phyloP scores from a whole-genome alignment of 345 rosid genomes.

The Anastatica hierochuntica region DNA sequence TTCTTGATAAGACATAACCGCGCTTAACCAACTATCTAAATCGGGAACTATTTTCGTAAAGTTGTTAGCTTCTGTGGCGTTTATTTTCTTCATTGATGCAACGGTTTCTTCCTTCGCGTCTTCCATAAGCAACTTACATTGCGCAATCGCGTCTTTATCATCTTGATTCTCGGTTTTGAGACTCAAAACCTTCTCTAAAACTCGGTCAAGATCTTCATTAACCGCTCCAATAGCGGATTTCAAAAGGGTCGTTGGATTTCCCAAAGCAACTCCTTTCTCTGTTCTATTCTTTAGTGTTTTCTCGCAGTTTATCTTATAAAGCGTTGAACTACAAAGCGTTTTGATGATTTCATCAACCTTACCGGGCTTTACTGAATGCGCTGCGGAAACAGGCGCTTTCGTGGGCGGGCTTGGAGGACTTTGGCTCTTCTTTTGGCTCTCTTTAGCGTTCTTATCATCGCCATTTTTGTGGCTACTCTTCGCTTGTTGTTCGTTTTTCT shows the following conservation, averaged over 20 bases:
- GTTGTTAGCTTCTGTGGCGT: conserved; percentile 11
- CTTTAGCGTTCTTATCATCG: neutral
- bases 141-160: conserved; percentile 49
- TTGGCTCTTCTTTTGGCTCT: conserved; percentile 1
- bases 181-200: conserved; percentile 21
- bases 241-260: conserved; percentile 39
- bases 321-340: conserved; percentile 39
- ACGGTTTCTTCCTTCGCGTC: conserved; percentile 47
- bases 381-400: conserved; percentile 3
- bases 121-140: conserved; percentile 42
- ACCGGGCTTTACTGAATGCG: neutral
- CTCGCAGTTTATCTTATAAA: conserved; percentile 39
- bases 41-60: conserved; percentile 23
- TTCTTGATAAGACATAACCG: conserved; percentile 66
- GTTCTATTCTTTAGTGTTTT: conserved; percentile 29
- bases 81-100: conserved; percentile 9
- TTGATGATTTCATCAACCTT: conserved; percentile 27
- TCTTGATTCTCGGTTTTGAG: conserved; percentile 30
- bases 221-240: conserved; percentile 38
- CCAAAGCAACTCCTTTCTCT: conserved; percentile 11
- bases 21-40: conserved; percentile 65
- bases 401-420: neutral
- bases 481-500: conserved; percentile 5
- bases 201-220: conserved; percentile 28
- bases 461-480: too few relatives aligned